Percentiles rank a stretch among this genome's conserved stretches.
These are phyloP conservation scores for Euphorbia celastroides DNA, from an alignment of 441 rosid genomes.

Conservation along the genomic window DNA sequence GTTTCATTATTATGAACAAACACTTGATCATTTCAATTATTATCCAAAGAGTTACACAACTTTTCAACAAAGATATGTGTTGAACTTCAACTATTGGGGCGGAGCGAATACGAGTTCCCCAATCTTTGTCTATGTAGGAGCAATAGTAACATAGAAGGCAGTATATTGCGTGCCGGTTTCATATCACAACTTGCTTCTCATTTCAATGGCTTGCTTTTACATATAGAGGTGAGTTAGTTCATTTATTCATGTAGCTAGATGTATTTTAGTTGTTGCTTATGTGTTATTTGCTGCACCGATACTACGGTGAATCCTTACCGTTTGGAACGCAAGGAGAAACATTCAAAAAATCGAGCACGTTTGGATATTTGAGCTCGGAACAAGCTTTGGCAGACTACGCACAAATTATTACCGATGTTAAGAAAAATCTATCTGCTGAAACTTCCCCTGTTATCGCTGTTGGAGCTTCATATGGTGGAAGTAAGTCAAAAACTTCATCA, in stretches of 20 bases:
- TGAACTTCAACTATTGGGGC: slow-evolving; percentile 36
- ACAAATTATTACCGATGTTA: slow-evolving; percentile 24
- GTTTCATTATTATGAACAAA: slow-evolving; percentile 25
- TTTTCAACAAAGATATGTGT: slow-evolving; percentile 29
- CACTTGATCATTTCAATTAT: slow-evolving; percentile 40
- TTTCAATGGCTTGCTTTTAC: slow-evolving; percentile 27
- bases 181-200: slow-evolving; percentile 26
- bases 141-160: not conserved
- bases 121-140: slow-evolving; percentile 29
- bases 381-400: slow-evolving; percentile 45
- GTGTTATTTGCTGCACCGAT: slow-evolving; percentile 36
- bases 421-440: slow-evolving; percentile 20
- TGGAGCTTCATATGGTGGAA: slow-evolving; percentile 46
- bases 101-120: slow-evolving; percentile 32
- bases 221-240: slow-evolving; percentile 24
- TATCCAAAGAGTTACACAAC: slow-evolving; percentile 35
- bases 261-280: too few species aligned
- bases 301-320: slow-evolving; percentile 36
- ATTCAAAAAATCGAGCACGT: slow-evolving; percentile 18
- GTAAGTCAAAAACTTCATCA: slow-evolving; percentile 19
- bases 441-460: slow-evolving; percentile 29
- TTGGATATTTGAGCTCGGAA: slow-evolving; percentile 32
- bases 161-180: slow-evolving; percentile 3
- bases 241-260: too few species aligned
- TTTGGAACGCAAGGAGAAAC: slow-evolving; percentile 22